These are phyloP conservation scores for Camellia oleifera DNA, from an alignment of 179 eudicot genomes.

Conservation along the genomic window DNA sequence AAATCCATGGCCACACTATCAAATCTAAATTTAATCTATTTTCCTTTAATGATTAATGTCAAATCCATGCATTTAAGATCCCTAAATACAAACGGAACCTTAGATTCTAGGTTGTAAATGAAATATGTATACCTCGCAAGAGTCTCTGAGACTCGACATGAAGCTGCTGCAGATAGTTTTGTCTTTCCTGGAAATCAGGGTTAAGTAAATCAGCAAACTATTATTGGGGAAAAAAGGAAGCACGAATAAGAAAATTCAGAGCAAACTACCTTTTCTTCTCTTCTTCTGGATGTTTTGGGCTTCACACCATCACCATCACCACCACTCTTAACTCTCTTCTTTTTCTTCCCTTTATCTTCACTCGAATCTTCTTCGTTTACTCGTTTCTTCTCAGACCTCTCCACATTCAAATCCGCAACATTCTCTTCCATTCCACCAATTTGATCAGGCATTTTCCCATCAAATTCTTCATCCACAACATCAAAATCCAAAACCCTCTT, in stretches of 20 bases:
- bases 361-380: slow-evolving; percentile 8
- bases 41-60: too few species aligned
- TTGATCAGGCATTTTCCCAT: not conserved
- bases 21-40: too few species aligned
- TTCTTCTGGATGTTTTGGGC: slow-evolving; percentile 36
- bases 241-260: not conserved
- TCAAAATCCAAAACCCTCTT: slow-evolving; percentile 41
- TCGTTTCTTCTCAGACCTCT: slow-evolving; percentile 19
- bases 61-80: too few species aligned
- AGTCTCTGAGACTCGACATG: slow-evolving; percentile 77
- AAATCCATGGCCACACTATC: too few species aligned
- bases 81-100: too few species aligned
- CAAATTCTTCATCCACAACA: slow-evolving; percentile 15
- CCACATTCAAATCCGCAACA: slow-evolving; percentile 16
- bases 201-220: not conserved
- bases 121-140: slow-evolving; percentile 53
- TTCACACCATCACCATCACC: slow-evolving; percentile 25
- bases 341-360: slow-evolving; percentile 15
- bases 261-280: slow-evolving; percentile 48
- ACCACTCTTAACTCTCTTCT: slow-evolving; percentile 22
- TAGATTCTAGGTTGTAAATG: not conserved
- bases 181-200: slow-evolving; percentile 46
- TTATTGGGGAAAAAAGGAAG: not conserved
- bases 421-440: slow-evolving; percentile 10
- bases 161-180: slow-evolving; percentile 49